Evolutionary conservation across 2,329 filamentous ascomycete genomes (phyloP).

Genomic region (Cryphonectria nitschkei): DNA sequence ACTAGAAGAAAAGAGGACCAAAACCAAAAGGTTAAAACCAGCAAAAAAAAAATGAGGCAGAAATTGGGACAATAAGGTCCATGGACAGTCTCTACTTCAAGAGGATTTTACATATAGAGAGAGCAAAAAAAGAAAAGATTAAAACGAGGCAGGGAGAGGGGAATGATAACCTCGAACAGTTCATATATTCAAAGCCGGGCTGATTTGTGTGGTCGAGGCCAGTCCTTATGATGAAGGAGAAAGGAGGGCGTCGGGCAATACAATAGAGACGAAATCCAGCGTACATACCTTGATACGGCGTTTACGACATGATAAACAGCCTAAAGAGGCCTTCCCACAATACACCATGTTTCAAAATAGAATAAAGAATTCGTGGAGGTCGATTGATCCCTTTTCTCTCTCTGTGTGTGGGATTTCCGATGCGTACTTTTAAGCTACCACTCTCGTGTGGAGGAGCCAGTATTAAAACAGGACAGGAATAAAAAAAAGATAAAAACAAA

Average conservation of each 20-base stretch:
- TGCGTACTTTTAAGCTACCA: neutral
- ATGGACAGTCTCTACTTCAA: neutral
- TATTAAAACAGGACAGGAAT: neutral
- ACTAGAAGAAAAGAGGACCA: constrained; percentile 43
- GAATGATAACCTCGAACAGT: no score
- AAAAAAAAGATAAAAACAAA: neutral
- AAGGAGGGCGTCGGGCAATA: neutral
- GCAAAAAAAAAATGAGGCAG: neutral
- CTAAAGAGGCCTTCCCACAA: constrained; percentile 60
- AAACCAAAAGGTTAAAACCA: neutral
- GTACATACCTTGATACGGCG: constrained; percentile 58
- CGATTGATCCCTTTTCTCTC: neutral
- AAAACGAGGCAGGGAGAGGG: neutral
- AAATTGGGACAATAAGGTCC: neutral
- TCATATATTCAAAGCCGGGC: no score
- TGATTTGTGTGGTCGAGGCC: no score
- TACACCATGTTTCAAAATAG: constrained; percentile 50
- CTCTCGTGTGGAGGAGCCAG: neutral
- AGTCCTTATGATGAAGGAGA: no score
- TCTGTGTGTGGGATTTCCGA: neutral
- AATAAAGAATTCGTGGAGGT: neutral
- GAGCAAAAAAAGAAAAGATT: constrained; percentile 2
- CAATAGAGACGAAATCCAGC: no score
- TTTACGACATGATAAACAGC: constrained; percentile 57
- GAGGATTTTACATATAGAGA: neutral